Conservation (phyloP, 768 basidiomycete genomes). For the Pulveroboletus sp. region DNA sequence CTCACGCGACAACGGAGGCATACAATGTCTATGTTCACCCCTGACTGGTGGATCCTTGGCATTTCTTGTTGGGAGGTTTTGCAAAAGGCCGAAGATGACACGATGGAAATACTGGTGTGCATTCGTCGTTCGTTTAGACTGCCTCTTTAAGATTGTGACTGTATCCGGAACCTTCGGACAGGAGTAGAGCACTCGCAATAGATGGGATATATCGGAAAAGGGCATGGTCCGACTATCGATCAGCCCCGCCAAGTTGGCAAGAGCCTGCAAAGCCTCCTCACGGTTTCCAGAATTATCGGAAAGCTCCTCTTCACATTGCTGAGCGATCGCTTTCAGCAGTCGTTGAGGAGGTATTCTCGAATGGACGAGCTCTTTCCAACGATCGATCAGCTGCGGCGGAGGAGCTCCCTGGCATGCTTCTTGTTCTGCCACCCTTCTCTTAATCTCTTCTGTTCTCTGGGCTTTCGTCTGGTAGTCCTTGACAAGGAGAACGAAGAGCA, state of each 20-base stretch:
- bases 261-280: slow-evolving; percentile 48
- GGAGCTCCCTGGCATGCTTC: slow-evolving; percentile 9
- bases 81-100: slow-evolving; percentile 40
- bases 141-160: slow-evolving; percentile 35
- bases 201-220: slow-evolving; percentile 37
- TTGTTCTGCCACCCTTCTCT: slow-evolving; percentile 17
- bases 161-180: slow-evolving; percentile 38
- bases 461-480: slow-evolving; percentile 54
- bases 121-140: slow-evolving; percentile 27
- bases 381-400: slow-evolving; percentile 13
- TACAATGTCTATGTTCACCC: slow-evolving; percentile 3
- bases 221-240: slow-evolving; percentile 49
- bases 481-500: slow-evolving; percentile 61
- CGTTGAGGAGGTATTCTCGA: slow-evolving; percentile 24
- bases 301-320: slow-evolving; percentile 29
- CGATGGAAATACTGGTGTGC: slow-evolving; percentile 47
- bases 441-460: slow-evolving; percentile 25
- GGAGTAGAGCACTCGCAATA: slow-evolving; percentile 45
- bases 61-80: slow-evolving; percentile 27
- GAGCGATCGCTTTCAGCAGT: slow-evolving; percentile 32
- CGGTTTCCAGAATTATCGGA: slow-evolving; percentile 23
- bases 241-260: slow-evolving; percentile 52
- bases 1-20: slow-evolving; percentile 35
- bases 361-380: slow-evolving; percentile 17
- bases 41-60: slow-evolving; percentile 16